A percentile compares a stretch with the other conserved stretches of the same genome.
phyloP scores from a whole-genome alignment of 148 eudicot genomes.

The Polygonum aviculare region DNA sequence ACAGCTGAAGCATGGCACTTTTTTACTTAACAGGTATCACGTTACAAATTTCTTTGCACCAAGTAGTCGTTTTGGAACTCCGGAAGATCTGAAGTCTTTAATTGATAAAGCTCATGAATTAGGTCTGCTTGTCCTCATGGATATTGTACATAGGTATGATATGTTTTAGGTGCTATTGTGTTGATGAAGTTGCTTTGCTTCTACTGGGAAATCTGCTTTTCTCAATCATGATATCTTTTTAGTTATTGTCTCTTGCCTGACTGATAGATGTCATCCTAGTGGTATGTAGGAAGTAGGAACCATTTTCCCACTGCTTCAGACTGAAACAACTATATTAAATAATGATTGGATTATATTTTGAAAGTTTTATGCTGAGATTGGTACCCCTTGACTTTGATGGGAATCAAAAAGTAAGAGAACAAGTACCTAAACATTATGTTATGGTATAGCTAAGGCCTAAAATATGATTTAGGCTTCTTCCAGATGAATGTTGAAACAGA shows the following conservation, averaged over 20 bases:
- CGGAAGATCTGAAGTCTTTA: constrained; percentile 95
- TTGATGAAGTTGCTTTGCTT: background rate
- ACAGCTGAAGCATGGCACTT: background rate
- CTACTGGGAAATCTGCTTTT: background rate
- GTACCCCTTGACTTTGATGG: background rate
- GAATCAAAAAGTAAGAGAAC: background rate
- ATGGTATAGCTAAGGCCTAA: background rate
- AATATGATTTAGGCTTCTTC: background rate
- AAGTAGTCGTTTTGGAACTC: constrained; percentile 97
- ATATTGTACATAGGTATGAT: constrained; percentile 90
- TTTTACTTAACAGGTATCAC: constrained; percentile 55
- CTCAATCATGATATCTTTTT: background rate
- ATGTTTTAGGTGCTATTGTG: background rate
- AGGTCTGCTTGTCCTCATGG: constrained; percentile 93
- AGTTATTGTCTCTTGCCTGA: background rate
- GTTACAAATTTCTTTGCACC: constrained; percentile 99
- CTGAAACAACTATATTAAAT: background rate
- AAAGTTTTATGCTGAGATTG: background rate
- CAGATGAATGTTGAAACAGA: constrained; percentile 1
- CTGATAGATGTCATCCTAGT: background rate
- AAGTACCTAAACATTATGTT: background rate
- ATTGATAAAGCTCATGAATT: constrained; percentile 98
- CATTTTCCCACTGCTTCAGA: background rate
- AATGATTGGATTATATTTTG: background rate
- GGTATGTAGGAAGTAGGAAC: background rate